A percentile compares a stretch with the other conserved stretches of the same genome.
Evolutionary conservation across 129 eudicot genomes (phyloP).

Genomic region (Calendula officinalis): DNA sequence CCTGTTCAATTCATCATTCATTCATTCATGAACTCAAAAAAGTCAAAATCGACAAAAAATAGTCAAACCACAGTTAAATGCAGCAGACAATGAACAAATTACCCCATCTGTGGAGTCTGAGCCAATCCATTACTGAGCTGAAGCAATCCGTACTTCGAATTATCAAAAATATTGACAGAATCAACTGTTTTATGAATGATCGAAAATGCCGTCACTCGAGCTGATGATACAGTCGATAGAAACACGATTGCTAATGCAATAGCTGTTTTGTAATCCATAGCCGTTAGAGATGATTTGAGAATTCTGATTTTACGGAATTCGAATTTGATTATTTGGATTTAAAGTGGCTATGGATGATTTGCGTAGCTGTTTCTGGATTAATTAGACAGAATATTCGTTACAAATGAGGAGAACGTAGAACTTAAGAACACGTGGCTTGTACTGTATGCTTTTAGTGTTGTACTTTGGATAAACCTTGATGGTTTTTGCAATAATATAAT

Average conservation of each 20-base stretch:
- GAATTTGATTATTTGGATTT: background rate
- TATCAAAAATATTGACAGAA: conserved; percentile 51
- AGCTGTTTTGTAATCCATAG: background rate
- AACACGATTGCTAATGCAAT: conserved; percentile 16
- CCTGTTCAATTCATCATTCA: conserved; percentile 41
- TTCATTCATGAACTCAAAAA: conserved; percentile 2
- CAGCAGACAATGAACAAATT: conserved; percentile 11
- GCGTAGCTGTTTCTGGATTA: conserved; percentile 11
- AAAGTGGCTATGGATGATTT: conserved; percentile 3
- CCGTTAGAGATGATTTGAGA: conserved; percentile 8
- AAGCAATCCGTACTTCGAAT: conserved; percentile 57
- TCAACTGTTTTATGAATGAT: conserved; percentile 5
- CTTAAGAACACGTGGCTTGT: conserved; percentile 5
- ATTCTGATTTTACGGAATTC: background rate
- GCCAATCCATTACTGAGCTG: conserved; percentile 83
- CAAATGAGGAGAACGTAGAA: conserved; percentile 8
- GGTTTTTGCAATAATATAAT: background rate
- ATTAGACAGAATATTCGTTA: conserved; percentile 23
- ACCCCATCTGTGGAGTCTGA: conserved; percentile 95
- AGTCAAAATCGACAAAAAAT: conserved; percentile 10
- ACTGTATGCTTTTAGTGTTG: conserved; percentile 4
- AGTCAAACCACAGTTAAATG: background rate
- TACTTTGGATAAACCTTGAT: conserved; percentile 17
- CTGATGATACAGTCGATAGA: conserved; percentile 18
- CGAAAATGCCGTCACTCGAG: conserved; percentile 33